phyloP scores from a whole-genome alignment of 2,329 filamentous ascomycete genomes.

The Bipolaris sorokiniana region DNA sequence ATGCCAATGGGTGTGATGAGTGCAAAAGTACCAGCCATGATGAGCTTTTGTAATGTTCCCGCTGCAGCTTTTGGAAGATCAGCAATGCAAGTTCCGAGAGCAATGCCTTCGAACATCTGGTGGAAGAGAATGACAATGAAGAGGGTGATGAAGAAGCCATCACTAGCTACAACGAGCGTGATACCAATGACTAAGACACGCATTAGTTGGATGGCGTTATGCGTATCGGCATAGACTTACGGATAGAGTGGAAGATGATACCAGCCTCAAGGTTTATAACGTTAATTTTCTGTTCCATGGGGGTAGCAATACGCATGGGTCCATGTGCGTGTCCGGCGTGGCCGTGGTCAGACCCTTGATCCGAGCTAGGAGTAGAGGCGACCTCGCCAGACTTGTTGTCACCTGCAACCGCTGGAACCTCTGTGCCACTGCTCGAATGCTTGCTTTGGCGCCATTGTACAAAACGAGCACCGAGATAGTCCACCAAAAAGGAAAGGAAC shows the following conservation, averaged over 20 bases:
- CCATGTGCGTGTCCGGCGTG: slow-evolving; percentile 31
- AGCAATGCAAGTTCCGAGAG: slow-evolving; percentile 74
- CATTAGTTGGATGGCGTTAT: not conserved
- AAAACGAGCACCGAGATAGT: slow-evolving; percentile 69
- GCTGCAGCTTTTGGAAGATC: slow-evolving; percentile 55
- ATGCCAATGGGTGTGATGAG: slow-evolving; percentile 78
- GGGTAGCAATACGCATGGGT: slow-evolving; percentile 25
- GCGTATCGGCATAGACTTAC: slow-evolving; percentile 51
- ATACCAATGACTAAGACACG: slow-evolving; percentile 63
- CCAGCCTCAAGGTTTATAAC: slow-evolving; percentile 75
- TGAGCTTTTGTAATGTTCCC: slow-evolving; percentile 58
- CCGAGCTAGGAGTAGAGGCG: slow-evolving; percentile 16
- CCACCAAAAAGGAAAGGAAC: slow-evolving; percentile 74
- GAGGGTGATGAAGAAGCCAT: slow-evolving; percentile 59
- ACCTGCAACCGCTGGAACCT: slow-evolving; percentile 16
- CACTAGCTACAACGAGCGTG: slow-evolving; percentile 62
- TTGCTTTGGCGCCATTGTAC: slow-evolving; percentile 50
- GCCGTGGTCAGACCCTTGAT: slow-evolving; percentile 23
- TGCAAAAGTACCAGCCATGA: slow-evolving; percentile 69
- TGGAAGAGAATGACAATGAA: slow-evolving; percentile 75
- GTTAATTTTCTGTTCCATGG: slow-evolving; percentile 58
- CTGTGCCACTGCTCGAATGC: slow-evolving; percentile 18
- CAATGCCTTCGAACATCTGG: slow-evolving; percentile 78
- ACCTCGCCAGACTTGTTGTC: slow-evolving; percentile 23
- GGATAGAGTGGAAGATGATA: slow-evolving; percentile 75